A percentile compares a stretch with the other conserved stretches of the same genome.
Conservation (phyloP, 805 yeast genomes). For the Komagataella kurtzmanii region DNA sequence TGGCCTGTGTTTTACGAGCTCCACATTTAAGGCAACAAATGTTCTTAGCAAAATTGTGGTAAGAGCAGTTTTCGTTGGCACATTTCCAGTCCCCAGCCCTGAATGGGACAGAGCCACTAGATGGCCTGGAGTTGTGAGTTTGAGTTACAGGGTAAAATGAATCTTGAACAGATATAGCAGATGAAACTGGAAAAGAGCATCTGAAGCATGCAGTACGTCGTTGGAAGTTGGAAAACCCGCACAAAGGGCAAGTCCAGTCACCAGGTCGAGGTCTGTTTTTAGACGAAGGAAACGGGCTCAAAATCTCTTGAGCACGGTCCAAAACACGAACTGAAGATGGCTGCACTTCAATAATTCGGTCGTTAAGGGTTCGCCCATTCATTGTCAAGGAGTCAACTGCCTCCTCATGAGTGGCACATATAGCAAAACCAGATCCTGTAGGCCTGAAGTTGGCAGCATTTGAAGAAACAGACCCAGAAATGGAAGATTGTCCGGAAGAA, state of each 20-base stretch:
- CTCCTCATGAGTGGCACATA: slow-evolving; percentile 75
- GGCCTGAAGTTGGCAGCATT: slow-evolving; percentile 21
- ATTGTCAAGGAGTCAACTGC: slow-evolving; percentile 66
- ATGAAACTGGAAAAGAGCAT: slow-evolving; percentile 76
- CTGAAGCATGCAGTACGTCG: slow-evolving; percentile 89
- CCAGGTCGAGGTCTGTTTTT: slow-evolving; percentile 89
- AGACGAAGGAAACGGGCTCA: slow-evolving; percentile 76
- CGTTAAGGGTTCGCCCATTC: slow-evolving; percentile 67
- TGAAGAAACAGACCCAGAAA: slow-evolving; percentile 36
- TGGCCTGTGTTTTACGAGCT: slow-evolving; percentile 34
- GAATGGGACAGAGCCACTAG: slow-evolving; percentile 53
- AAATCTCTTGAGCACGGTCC: slow-evolving; percentile 70
- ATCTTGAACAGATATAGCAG: slow-evolving; percentile 59
- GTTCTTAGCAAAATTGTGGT: slow-evolving; percentile 89
- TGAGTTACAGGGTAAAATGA: slow-evolving; percentile 14
- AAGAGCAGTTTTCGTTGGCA: slow-evolving; percentile 59
- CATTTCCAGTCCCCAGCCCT: slow-evolving; percentile 98
- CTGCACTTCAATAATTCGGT: slow-evolving; percentile 68
- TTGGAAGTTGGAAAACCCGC: slow-evolving; percentile 92
- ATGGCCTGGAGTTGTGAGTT: neutral
- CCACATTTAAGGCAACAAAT: slow-evolving; percentile 82
- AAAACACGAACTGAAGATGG: slow-evolving; percentile 72
- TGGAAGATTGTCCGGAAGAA: slow-evolving; percentile 20
- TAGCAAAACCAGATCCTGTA: slow-evolving; percentile 66
- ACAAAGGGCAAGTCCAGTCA: slow-evolving; percentile 95